phyloP scores from a whole-genome alignment of 163 green algal species.

The Trebouxia gelatinosa region DNA sequence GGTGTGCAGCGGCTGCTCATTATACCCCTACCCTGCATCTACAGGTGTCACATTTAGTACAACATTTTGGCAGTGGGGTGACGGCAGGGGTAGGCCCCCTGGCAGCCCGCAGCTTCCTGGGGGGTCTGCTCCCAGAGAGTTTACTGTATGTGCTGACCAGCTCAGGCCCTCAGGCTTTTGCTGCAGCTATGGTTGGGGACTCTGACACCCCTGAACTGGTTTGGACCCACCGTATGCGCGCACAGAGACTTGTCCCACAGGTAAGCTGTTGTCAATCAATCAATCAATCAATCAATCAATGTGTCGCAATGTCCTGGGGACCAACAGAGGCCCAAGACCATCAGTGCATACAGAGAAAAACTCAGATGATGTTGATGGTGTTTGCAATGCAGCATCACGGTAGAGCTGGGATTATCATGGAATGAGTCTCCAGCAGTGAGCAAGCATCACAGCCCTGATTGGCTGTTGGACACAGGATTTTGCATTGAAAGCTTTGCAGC shows the following conservation, averaged over 20 bases:
- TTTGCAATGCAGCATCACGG: too few species aligned
- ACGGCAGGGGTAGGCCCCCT: constrained; percentile 43
- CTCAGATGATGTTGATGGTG: too few species aligned
- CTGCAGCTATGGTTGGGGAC: constrained; percentile 69
- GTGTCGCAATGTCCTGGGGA: too few species aligned
- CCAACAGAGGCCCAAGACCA: not conserved
- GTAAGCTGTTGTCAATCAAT: too few species aligned
- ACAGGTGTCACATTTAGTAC: constrained; percentile 61
- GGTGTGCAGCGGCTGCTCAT: too few species aligned
- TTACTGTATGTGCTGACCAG: constrained; percentile 84
- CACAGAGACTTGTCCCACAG: constrained; percentile 72
- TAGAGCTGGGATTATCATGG: too few species aligned
- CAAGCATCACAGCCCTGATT: too few species aligned
- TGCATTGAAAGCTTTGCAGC: too few species aligned
- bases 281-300: too few species aligned
- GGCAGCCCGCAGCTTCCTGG: constrained; percentile 72
- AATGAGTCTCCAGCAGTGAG: too few species aligned
- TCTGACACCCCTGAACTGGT: constrained; percentile 88
- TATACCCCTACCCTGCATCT: not conserved
- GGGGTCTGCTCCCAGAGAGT: constrained; percentile 79
- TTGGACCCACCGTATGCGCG: constrained; percentile 89
- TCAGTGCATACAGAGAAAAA: too few species aligned
- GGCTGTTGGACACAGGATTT: too few species aligned
- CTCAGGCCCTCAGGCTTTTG: constrained; percentile 59
- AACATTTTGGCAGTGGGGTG: constrained; percentile 44